These are phyloP conservation scores for Acanthamoeba royreba DNA, from an alignment of 208 protist genomes.

Conservation along the genomic window DNA sequence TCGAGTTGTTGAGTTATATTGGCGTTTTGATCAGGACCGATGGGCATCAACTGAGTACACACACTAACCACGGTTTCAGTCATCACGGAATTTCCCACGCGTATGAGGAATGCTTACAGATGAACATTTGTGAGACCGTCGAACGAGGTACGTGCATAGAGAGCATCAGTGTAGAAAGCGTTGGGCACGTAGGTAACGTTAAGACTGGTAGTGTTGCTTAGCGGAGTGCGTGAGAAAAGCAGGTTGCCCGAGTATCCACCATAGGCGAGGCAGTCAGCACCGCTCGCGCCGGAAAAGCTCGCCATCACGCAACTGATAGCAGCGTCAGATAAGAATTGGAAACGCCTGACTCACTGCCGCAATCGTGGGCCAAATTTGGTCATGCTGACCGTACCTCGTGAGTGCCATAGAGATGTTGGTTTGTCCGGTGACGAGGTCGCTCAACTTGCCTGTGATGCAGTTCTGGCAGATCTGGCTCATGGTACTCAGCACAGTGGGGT, in stretches of 20 bases:
- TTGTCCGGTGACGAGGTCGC: background rate
- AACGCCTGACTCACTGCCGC: background rate
- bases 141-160: background rate
- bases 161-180: background rate
- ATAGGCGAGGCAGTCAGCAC: background rate
- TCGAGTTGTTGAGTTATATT: background rate
- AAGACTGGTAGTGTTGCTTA: background rate
- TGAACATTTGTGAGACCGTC: too few relatives aligned
- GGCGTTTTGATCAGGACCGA: background rate
- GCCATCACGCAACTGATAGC: background rate
- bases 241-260: background rate
- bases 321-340: background rate
- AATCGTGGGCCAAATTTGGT: too few relatives aligned
- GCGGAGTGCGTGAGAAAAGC: background rate
- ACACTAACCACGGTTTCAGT: too few relatives aligned
- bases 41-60: background rate
- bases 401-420: background rate
- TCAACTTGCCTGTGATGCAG: background rate
- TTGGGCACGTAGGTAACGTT: background rate
- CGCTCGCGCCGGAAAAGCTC: too few relatives aligned
- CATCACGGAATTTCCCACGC: too few relatives aligned
- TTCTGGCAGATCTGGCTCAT: background rate
- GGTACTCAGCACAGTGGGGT: background rate
- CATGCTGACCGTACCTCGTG: too few relatives aligned
- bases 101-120: too few relatives aligned